Percentiles rank a stretch among this genome's conserved stretches.
phyloP scores from a whole-genome alignment of 1,284 basidiomycete species.

The Porodaedalea pini region DNA sequence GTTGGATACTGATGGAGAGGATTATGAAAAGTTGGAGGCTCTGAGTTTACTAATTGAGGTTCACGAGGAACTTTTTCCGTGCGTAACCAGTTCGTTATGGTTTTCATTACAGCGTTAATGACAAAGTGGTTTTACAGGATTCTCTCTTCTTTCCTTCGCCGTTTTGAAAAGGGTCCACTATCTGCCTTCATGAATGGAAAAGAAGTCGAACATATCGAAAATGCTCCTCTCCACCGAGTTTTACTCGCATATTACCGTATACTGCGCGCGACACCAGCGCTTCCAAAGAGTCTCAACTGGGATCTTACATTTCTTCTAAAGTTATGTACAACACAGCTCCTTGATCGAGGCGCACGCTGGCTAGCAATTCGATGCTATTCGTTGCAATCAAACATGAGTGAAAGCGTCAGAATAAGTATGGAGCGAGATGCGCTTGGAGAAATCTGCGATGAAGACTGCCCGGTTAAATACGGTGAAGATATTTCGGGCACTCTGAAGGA shows the following conservation, averaged over 20 bases:
- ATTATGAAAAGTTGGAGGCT: constrained; percentile 55
- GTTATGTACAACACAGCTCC: constrained; percentile 53
- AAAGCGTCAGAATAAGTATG: constrained; percentile 63
- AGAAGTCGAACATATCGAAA: constrained; percentile 35
- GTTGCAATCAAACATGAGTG: constrained; percentile 72
- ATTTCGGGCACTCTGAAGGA: constrained; percentile 39
- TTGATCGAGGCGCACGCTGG: constrained; percentile 62
- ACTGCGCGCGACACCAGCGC: constrained; percentile 64
- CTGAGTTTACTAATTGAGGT: constrained; percentile 60
- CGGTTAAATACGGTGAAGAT: constrained; percentile 46
- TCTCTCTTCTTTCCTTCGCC: constrained; percentile 42
- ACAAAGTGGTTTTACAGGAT: neutral
- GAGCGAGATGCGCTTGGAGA: constrained; percentile 62
- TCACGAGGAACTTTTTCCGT: constrained; percentile 77
- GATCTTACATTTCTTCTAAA: constrained; percentile 54
- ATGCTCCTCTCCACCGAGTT: constrained; percentile 53
- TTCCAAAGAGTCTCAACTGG: constrained; percentile 66
- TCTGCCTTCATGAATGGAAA: constrained; percentile 35
- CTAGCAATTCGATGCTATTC: constrained; percentile 78
- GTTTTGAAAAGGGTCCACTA: constrained; percentile 55
- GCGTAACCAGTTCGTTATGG: constrained; percentile 31
- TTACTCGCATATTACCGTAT: constrained; percentile 82
- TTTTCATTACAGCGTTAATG: neutral
- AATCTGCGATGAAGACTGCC: constrained; percentile 52
- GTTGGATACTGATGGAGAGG: constrained; percentile 48